Evolutionary conservation across 805 yeast species (phyloP).

Genomic region (Ogataea nakhonphanomensis): DNA sequence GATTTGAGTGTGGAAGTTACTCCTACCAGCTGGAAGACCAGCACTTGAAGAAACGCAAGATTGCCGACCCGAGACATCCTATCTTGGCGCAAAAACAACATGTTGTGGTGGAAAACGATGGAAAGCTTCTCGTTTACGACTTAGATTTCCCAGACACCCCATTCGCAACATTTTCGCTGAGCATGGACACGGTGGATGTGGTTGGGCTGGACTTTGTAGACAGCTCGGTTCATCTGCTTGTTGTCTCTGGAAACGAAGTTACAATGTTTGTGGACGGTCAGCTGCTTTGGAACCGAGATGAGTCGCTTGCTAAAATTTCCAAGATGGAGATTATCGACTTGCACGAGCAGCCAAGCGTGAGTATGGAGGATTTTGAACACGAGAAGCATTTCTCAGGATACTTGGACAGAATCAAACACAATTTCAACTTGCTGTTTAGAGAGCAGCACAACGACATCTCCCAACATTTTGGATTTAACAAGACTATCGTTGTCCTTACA

Average conservation of each 20-base stretch:
- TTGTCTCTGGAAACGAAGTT: constrained; percentile 13
- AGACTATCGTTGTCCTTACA: constrained; percentile 41
- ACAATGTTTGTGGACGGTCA: constrained; percentile 23
- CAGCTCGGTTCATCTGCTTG: constrained; percentile 13
- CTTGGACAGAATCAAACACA: constrained; percentile 31
- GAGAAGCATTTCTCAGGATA: constrained; percentile 35
- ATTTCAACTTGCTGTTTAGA: constrained; percentile 18
- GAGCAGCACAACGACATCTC: constrained; percentile 17
- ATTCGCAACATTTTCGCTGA: neutral
- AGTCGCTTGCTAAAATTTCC: constrained; percentile 36
- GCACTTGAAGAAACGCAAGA: constrained; percentile 6
- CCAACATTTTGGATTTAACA: constrained; percentile 44
- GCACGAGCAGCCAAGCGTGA: constrained; percentile 18
- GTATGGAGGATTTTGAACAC: constrained; percentile 28
- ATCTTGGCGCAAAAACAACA: neutral
- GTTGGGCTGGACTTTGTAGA: constrained; percentile 10
- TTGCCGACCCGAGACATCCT: neutral
- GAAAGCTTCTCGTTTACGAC: neutral
- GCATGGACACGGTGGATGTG: constrained; percentile 1
- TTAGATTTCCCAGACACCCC: constrained; percentile 1
- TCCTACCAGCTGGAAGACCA: constrained; percentile 13
- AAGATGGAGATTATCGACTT: constrained; percentile 34
- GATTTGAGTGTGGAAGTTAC: constrained; percentile 14
- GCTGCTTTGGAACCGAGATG: constrained; percentile 42
- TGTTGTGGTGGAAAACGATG: constrained; percentile 10